Evolutionary conservation across 441 rosid genomes (phyloP).

Genomic region (Iberis amara): DNA sequence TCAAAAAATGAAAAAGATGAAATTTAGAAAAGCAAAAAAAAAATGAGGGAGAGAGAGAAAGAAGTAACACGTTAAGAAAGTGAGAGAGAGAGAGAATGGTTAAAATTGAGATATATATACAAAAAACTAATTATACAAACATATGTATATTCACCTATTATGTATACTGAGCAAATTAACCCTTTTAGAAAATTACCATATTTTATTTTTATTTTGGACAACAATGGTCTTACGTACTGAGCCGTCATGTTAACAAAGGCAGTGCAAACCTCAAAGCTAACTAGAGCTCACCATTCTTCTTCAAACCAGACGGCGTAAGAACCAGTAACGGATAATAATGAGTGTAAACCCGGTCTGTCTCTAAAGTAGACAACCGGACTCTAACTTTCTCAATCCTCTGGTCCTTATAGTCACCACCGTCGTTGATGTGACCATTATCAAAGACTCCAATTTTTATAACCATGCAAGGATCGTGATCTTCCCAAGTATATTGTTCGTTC

Average conservation of each 20-base stretch:
- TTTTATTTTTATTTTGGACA: constrained; percentile 69
- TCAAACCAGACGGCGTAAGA: constrained; percentile 47
- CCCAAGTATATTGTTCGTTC: constrained; percentile 75
- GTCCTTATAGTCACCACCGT: constrained; percentile 52
- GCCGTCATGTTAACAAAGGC: constrained; percentile 59
- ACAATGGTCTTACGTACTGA: constrained; percentile 54
- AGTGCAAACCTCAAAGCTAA: constrained; percentile 56
- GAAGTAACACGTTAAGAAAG: no score
- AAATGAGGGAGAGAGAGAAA: no score
- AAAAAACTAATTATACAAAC: no score
- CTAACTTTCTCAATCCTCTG: constrained; percentile 64
- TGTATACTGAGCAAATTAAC: no score
- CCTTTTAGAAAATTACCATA: no score
- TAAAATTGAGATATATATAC: no score
- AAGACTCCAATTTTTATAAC: constrained; percentile 56
- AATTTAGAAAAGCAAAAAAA: no score
- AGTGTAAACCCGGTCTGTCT: constrained; percentile 53
- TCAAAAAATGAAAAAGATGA: no score
- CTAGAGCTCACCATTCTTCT: constrained; percentile 59
- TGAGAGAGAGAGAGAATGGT: no score
- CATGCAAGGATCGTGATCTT: constrained; percentile 59
- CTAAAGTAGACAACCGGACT: constrained; percentile 57
- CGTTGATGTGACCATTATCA: constrained; percentile 51
- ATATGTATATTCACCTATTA: no score
- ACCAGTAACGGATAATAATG: constrained; percentile 59